Evolutionary conservation across 768 basidiomycete genomes (phyloP).

Genomic region (Pulveroboletus sp.): DNA sequence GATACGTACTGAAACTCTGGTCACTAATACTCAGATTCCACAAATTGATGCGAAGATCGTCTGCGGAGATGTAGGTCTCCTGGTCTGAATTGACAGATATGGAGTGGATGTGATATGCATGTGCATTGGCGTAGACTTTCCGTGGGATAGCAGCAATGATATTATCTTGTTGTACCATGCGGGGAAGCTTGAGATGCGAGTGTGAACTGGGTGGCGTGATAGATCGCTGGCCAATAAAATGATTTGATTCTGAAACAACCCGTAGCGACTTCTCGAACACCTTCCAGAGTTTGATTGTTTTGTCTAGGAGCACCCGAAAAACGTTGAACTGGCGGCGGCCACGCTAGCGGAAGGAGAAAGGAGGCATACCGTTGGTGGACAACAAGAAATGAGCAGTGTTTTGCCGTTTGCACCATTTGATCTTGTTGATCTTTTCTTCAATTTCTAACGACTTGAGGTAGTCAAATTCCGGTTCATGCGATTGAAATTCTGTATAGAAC

Average conservation of each 20-base stretch:
- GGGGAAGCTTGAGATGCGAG: slow-evolving; percentile 76
- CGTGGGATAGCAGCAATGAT: slow-evolving; percentile 98
- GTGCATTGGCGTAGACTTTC: slow-evolving; percentile 98
- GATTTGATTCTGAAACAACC: slow-evolving; percentile 96
- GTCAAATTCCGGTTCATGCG: slow-evolving; percentile 99
- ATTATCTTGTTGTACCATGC: slow-evolving; percentile 91
- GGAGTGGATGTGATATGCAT: slow-evolving; percentile 99
- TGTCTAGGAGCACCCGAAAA: slow-evolving; percentile 54
- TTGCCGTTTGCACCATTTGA: slow-evolving; percentile 99
- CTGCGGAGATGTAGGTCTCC: slow-evolving; percentile 99
- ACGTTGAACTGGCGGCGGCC: not conserved
- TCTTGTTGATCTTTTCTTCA: slow-evolving; percentile 99
- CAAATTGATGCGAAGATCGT: slow-evolving; percentile 93
- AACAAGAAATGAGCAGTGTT: slow-evolving; percentile 96
- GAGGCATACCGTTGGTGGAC: slow-evolving; percentile 83
- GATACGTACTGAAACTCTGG: slow-evolving; percentile 92
- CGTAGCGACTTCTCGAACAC: slow-evolving; percentile 98
- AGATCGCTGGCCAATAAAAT: slow-evolving; percentile 72
- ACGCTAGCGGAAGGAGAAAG: not conserved
- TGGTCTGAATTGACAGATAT: slow-evolving; percentile 99
- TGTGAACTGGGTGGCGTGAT: slow-evolving; percentile 55
- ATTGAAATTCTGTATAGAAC: slow-evolving; percentile 99
- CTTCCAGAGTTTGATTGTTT: slow-evolving; percentile 99
- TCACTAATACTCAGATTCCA: slow-evolving; percentile 99
- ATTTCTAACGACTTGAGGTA: slow-evolving; percentile 99